Evolutionary conservation across 768 basidiomycete genomes (phyloP).

Genomic region (Tylopilus felleus): DNA sequence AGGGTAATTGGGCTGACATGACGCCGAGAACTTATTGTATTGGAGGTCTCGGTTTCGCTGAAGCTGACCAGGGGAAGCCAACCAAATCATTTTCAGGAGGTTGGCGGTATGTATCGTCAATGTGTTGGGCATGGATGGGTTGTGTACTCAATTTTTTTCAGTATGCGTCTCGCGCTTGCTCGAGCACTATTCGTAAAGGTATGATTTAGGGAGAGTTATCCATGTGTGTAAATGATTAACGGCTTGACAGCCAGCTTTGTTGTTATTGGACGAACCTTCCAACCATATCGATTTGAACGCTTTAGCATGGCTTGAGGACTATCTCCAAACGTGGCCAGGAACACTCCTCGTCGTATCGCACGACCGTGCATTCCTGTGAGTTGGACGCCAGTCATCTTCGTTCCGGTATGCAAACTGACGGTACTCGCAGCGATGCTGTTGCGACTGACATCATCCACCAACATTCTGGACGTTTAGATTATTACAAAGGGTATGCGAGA

Average conservation of each 20-base stretch:
- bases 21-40: not conserved
- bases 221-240: constrained; percentile 5
- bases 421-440: constrained; percentile 69
- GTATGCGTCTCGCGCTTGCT: constrained; percentile 95
- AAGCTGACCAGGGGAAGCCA: constrained; percentile 77
- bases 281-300: constrained; percentile 98
- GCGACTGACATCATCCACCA: constrained; percentile 99
- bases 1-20: not conserved
- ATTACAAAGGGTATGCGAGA: constrained; percentile 82
- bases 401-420: not conserved
- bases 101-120: constrained; percentile 63
- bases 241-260: constrained; percentile 55
- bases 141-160: constrained; percentile 25
- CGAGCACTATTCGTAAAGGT: constrained; percentile 96
- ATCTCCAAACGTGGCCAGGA: constrained; percentile 91
- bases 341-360: constrained; percentile 96
- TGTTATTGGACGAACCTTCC: constrained; percentile 90
- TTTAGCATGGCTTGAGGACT: constrained; percentile 96
- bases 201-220: not conserved
- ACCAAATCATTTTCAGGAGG: constrained; percentile 93
- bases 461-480: constrained; percentile 88
- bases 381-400: not conserved
- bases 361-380: constrained; percentile 92
- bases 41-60: constrained; percentile 88
- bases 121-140: not conserved